phyloP scores from a whole-genome alignment of 2,329 filamentous ascomycete genomes.

The Gremmenia infestans region DNA sequence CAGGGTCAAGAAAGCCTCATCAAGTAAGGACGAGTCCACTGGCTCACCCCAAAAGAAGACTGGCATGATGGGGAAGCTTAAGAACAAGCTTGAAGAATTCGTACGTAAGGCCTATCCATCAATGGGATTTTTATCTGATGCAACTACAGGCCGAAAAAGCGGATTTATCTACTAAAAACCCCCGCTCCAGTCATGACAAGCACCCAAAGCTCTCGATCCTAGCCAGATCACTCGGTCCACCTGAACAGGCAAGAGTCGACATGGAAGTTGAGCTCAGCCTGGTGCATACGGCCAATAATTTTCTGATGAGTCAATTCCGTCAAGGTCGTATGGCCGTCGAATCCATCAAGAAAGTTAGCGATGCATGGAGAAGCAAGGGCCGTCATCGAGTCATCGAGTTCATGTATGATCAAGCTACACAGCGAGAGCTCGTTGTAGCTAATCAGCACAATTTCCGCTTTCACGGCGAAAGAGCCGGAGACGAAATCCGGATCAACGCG shows the following conservation, averaged over 20 bases:
- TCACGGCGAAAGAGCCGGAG: conserved; percentile 36
- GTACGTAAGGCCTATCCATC: conserved; percentile 17
- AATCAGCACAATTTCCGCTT: conserved; percentile 44
- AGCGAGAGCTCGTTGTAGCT: conserved; percentile 41
- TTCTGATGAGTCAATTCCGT: conserved; percentile 31
- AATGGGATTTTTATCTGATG: background rate
- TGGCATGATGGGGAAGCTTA: conserved; percentile 27
- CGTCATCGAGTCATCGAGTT: conserved; percentile 45
- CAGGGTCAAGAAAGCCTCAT: conserved; percentile 10
- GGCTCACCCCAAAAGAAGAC: conserved; percentile 15
- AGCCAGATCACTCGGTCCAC: conserved; percentile 23
- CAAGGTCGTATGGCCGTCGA: conserved; percentile 27
- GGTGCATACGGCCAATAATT: conserved; percentile 28
- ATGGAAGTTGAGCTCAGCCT: conserved; percentile 32
- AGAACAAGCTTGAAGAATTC: conserved; percentile 27
- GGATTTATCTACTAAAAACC: conserved; percentile 20
- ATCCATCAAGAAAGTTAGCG: conserved; percentile 28
- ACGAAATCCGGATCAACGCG: conserved; percentile 34
- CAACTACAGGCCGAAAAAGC: conserved; percentile 28
- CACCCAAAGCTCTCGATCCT: conserved; percentile 16
- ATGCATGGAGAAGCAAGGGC: conserved; percentile 39
- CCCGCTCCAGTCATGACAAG: conserved; percentile 10
- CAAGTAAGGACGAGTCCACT: conserved; percentile 9
- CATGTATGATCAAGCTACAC: conserved; percentile 46
- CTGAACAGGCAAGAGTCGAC: conserved; percentile 27